Conservation (phyloP, 1,284 basidiomycete genomes). For the Agroathelia rolfsii region DNA sequence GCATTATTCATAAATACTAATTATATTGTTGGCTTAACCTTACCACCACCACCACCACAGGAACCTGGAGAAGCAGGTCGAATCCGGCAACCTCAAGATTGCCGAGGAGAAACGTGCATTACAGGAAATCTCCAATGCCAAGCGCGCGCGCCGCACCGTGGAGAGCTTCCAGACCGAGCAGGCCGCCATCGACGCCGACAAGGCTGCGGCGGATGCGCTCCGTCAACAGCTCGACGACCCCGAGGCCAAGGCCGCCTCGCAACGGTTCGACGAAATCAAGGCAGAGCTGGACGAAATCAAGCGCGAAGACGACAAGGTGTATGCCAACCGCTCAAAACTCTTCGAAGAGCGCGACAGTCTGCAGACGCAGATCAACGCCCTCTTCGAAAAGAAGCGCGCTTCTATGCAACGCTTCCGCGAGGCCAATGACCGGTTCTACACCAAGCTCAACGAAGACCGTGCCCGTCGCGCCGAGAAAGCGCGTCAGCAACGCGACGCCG, state of each 20-base stretch:
- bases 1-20: conserved; percentile 9
- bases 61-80: conserved; percentile 80
- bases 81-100: conserved; percentile 86
- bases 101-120: conserved; percentile 95
- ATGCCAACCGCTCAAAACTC: conserved; percentile 75
- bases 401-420: conserved; percentile 65
- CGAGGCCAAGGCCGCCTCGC: conserved; percentile 73
- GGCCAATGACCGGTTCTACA: conserved; percentile 72
- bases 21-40: conserved; percentile 2
- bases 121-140: conserved; percentile 72
- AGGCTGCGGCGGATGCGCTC: conserved; percentile 70
- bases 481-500: conserved; percentile 73
- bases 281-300: conserved; percentile 82
- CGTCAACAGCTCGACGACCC: conserved; percentile 87
- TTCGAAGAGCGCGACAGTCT: conserved; percentile 81
- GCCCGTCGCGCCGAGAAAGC: conserved; percentile 74
- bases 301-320: conserved; percentile 80
- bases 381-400: conserved; percentile 78
- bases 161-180: conserved; percentile 77
- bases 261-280: conserved; percentile 79
- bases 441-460: conserved; percentile 78
- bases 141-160: conserved; percentile 61
- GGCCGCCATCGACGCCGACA: conserved; percentile 75
- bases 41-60: conserved; percentile 29
- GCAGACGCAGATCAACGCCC: conserved; percentile 59